Evolutionary conservation across 768 basidiomycete species (phyloP).

Genomic region (Lentinus brumalis): DNA sequence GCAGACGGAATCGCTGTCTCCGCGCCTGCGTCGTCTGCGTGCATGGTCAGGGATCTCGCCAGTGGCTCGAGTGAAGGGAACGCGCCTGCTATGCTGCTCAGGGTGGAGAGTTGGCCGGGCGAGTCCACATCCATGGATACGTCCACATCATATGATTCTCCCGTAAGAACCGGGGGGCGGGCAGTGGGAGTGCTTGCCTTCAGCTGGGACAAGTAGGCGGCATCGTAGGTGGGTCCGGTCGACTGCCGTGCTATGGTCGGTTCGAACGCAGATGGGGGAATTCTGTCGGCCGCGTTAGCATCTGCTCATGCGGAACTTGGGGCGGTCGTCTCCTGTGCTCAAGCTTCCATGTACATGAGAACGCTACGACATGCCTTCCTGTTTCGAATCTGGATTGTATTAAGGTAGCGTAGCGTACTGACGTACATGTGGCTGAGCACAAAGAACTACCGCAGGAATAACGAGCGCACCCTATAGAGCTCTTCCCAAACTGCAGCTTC

Average conservation of each 20-base stretch:
- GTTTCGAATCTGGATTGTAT: neutral
- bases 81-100: constrained; percentile 36
- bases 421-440: constrained; percentile 18
- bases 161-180: constrained; percentile 42
- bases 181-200: constrained; percentile 73
- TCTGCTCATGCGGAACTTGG: neutral
- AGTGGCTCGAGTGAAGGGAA: too few relatives aligned
- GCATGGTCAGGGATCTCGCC: too few relatives aligned
- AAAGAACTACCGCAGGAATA: neutral
- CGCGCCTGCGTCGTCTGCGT: constrained; percentile 31
- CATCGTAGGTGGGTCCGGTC: constrained; percentile 65
- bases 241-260: constrained; percentile 49
- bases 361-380: constrained; percentile 5
- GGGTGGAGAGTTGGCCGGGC: constrained; percentile 28
- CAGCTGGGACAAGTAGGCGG: constrained; percentile 72
- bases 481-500: constrained; percentile 58
- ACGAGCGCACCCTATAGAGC: constrained; percentile 24
- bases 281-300: neutral
- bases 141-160: constrained; percentile 50
- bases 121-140: constrained; percentile 46
- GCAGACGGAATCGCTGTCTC: constrained; percentile 65
- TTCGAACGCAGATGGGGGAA: constrained; percentile 47
- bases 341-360: constrained; percentile 16
- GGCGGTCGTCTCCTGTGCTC: neutral
- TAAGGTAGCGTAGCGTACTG: neutral